Conservation (phyloP, 2,329 filamentous ascomycete genomes). For the Cryphonectria carpinicola region DNA sequence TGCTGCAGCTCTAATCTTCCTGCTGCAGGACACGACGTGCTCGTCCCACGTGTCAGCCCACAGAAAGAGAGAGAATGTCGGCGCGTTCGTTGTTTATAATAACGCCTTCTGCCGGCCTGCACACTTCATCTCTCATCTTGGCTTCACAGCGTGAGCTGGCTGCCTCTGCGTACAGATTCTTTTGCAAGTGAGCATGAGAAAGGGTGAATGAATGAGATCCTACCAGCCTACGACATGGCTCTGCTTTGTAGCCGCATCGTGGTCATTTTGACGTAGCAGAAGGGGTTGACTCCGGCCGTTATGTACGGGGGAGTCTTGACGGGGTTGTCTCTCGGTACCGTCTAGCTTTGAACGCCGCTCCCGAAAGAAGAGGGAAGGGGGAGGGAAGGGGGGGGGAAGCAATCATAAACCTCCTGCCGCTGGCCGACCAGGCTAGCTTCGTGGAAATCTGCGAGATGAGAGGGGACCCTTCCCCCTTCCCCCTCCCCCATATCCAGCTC, state of each 20-base stretch:
- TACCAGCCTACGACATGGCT: not conserved
- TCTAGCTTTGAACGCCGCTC: not conserved
- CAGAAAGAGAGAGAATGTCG: not conserved
- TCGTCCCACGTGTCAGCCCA: conserved; percentile 13
- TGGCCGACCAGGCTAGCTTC: conserved; percentile 4
- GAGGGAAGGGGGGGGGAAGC: not conserved
- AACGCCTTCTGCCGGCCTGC: not conserved
- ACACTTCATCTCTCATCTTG: conserved; percentile 4
- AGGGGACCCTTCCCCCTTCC: not conserved
- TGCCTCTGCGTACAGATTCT: not conserved
- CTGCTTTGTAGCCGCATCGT: not conserved
- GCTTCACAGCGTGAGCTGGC: conserved; percentile 6
- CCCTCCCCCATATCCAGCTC: too few relatives aligned
- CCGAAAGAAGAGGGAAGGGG: not conserved
- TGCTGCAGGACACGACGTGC: conserved; percentile 10
- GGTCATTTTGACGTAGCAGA: not conserved
- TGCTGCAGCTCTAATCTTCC: conserved; percentile 14
- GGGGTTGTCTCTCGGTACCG: conserved; percentile 11
- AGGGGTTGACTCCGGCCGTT: not conserved
- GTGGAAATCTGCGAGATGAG: conserved; percentile 12
- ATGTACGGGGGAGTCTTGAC: not conserved
- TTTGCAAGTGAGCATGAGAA: not conserved
- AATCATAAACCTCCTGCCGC: not conserved
- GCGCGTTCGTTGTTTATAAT: not conserved
- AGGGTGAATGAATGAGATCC: not conserved